Evolutionary conservation across 139 green algal species (phyloP).

Genomic region (Gonium pectorale): DNA sequence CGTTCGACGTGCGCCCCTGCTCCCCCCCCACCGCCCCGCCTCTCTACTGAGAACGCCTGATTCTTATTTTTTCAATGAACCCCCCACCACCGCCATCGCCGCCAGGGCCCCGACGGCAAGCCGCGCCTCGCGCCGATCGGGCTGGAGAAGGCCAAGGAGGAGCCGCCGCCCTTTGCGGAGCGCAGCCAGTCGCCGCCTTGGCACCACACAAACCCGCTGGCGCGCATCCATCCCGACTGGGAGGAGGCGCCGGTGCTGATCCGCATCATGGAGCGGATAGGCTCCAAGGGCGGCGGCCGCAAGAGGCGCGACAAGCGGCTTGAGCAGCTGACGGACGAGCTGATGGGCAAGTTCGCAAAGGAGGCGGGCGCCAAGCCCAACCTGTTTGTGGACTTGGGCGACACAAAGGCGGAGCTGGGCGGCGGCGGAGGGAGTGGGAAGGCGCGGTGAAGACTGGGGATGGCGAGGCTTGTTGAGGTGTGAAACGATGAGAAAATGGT

Average conservation of each 20-base stretch:
- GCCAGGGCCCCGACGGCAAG: slow-evolving; percentile 6
- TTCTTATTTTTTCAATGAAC: too few relatives aligned
- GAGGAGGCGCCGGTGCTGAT: slow-evolving; percentile 62
- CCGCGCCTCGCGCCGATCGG: slow-evolving; percentile 24
- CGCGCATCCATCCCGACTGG: slow-evolving; percentile 66
- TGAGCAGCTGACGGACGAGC: slow-evolving; percentile 9
- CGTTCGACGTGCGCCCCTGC: neutral
- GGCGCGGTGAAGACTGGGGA: too few relatives aligned
- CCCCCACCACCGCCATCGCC: neutral
- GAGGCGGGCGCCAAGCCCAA: slow-evolving; percentile 35
- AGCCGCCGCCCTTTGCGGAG: slow-evolving; percentile 35
- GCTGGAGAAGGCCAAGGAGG: slow-evolving; percentile 42
- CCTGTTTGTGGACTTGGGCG: slow-evolving; percentile 37
- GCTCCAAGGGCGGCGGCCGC: slow-evolving; percentile 57
- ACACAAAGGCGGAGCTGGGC: too few relatives aligned
- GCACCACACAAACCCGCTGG: slow-evolving; percentile 67
- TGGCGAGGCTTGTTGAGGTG: too few relatives aligned
- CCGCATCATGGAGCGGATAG: slow-evolving; percentile 62
- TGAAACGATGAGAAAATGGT: too few relatives aligned
- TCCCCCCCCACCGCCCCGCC: neutral
- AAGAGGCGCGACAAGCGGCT: slow-evolving; percentile 51
- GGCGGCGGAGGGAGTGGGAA: too few relatives aligned
- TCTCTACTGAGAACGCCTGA: too few relatives aligned
- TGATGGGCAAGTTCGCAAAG: slow-evolving; percentile 35
- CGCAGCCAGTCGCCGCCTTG: slow-evolving; percentile 55